phyloP scores from a whole-genome alignment of 371 early-diverging fungal species.

The Phascolomyces articulosus region DNA sequence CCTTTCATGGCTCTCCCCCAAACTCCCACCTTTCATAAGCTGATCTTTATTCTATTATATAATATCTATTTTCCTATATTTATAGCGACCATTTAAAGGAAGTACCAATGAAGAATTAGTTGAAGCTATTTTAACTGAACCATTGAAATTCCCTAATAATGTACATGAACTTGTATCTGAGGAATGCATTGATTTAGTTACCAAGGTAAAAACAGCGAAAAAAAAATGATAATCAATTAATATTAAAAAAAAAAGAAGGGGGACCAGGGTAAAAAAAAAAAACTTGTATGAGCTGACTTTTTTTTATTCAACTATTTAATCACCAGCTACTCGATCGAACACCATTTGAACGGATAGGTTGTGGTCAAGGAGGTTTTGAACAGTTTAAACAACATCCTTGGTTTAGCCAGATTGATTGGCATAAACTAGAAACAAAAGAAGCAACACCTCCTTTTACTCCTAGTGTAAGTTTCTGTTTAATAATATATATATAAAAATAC shows the following conservation, averaged over 20 bases:
- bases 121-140: constrained; percentile 60
- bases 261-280: too few relatives aligned
- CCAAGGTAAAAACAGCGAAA: constrained; percentile 32
- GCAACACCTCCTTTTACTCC: constrained; percentile 69
- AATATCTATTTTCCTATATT: too few relatives aligned
- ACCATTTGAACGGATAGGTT: constrained; percentile 60
- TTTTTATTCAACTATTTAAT: neutral
- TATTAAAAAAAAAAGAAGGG: too few relatives aligned
- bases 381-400: constrained; percentile 65
- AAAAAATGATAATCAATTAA: neutral
- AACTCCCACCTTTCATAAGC: too few relatives aligned
- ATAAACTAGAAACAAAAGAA: constrained; percentile 51
- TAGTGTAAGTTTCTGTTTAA: constrained; percentile 34
- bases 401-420: constrained; percentile 65
- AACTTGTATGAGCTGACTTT: constrained; percentile 1
- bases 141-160: constrained; percentile 60
- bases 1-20: too few relatives aligned
- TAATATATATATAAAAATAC: too few relatives aligned
- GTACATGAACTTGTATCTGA: constrained; percentile 44
- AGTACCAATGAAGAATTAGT: constrained; percentile 46
- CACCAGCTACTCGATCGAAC: constrained; percentile 54
- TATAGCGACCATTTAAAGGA: constrained; percentile 74
- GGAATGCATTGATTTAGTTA: constrained; percentile 58
- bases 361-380: constrained; percentile 54
- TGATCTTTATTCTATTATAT: too few relatives aligned